Base-by-base conservation (phyloP, 495 filamentous ascomycete genomes). In the Lophiotrema nucula region DNA sequence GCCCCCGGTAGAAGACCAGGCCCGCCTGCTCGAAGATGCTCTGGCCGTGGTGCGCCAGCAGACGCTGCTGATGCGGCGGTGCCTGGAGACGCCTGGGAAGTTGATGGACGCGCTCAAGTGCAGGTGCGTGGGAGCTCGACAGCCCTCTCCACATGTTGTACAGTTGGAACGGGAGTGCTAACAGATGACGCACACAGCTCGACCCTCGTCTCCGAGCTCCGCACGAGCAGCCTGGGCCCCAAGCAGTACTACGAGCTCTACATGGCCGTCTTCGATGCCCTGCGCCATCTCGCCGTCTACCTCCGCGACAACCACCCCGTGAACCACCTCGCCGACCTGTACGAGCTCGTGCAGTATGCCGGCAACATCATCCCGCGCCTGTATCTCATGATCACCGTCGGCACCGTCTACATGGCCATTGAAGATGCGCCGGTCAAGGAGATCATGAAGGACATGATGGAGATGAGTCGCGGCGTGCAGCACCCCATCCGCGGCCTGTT, bases 371-470 rank as follows among this genome's bases (percentile, higher is more conserved):
- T 98, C 49, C 93, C 93, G 25, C 87, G 93, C 58, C 78, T 98
- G 44, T 98, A 97, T 70, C 84, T 98, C 47, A 98, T 98, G 93
- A 90, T 98, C 66, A 97, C 93, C 0, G 93, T 98, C 21, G 93
- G 93, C 28, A 98, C 93, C 3, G 93, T 96, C 27, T 98, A 98
- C 75, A 98, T 98, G 93, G 85, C 89, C 10, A 92, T 98, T 64
- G 88, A 93, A 70, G 93, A 96, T 82, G 95, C 93, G 42, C 93
- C 93, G 3, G 92, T 98, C 60, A 98, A 98, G 75, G 93, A 98
- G 76, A 91, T 98, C 53, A 98, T 98, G 93, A 98, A 98, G 73
- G 93, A 98, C 70, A 98, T 98, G 93, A 98, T 98, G 93, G 93
- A 98, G 75, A 98, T 98, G 93, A 96, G 89, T 72, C 83, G 93